A percentile compares a stretch with the other conserved stretches of the same genome.
Conservation (phyloP, 2,329 filamentous ascomycete genomes). For the Talaromyces sp. region DNA sequence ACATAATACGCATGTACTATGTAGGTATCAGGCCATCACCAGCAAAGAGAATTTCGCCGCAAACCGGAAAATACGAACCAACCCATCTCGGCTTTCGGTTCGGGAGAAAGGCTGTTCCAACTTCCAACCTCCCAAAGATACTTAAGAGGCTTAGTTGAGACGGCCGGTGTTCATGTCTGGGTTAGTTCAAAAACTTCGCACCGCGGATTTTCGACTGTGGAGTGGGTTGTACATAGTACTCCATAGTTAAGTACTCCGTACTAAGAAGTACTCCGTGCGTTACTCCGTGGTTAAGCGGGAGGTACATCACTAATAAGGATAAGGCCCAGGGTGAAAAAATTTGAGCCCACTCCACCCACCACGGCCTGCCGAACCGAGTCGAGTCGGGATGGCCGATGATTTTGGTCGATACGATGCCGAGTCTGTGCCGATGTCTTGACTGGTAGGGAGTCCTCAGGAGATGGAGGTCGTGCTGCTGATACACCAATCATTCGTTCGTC, state of each 20-base stretch:
- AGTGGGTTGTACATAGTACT: background rate
- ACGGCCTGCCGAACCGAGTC: slow-evolving; percentile 2
- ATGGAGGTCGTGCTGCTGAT: too few species aligned
- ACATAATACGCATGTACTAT: too few species aligned
- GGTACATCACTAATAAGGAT: too few species aligned
- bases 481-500: too few species aligned
- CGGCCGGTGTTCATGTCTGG: background rate
- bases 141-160: too few species aligned
- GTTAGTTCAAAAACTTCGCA: background rate
- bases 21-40: too few species aligned
- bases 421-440: background rate
- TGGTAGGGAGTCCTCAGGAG: too few species aligned
- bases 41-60: background rate
- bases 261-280: too few species aligned
- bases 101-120: background rate
- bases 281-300: too few species aligned
- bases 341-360: background rate
- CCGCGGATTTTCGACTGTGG: background rate
- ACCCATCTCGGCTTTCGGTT: background rate
- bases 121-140: too few species aligned
- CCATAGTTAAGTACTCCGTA: too few species aligned
- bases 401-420: background rate
- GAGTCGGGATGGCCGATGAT: background rate
- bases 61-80: background rate
- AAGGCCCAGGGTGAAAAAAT: background rate